These are phyloP conservation scores for Castanea crenata DNA, from an alignment of 306 rosid genomes.

Conservation along the genomic window DNA sequence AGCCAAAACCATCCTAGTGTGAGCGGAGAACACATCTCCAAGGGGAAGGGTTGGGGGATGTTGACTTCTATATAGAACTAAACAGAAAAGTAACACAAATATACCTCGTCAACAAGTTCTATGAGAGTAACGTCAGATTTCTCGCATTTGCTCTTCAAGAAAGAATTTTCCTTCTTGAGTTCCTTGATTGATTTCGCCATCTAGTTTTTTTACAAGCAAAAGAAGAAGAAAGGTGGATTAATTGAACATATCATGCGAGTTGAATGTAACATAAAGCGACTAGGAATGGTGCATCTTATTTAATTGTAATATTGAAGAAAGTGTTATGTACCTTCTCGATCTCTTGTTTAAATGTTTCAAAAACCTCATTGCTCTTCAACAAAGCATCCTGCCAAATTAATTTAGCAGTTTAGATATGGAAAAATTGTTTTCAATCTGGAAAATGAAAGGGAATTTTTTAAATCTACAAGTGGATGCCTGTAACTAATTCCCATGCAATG, in stretches of 20 bases:
- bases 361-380: slow-evolving; percentile 85
- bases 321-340: slow-evolving; percentile 69
- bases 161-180: slow-evolving; percentile 87
- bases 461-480: too few species aligned
- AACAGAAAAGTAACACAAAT: not conserved
- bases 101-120: slow-evolving; percentile 88
- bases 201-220: slow-evolving; percentile 43
- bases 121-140: slow-evolving; percentile 81
- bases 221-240: slow-evolving; percentile 20
- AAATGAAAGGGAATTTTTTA: too few species aligned
- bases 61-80: not conserved
- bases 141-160: slow-evolving; percentile 88
- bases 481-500: too few species aligned
- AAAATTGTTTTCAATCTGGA: not conserved
- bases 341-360: slow-evolving; percentile 89
- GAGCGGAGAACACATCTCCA: not conserved
- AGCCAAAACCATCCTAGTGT: not conserved
- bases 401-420: not conserved
- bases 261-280: slow-evolving; percentile 1
- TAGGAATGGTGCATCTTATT: slow-evolving; percentile 15
- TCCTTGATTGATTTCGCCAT: slow-evolving; percentile 95
- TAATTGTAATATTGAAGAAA: slow-evolving; percentile 18
- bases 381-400: slow-evolving; percentile 72
- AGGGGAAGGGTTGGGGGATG: not conserved
- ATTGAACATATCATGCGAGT: slow-evolving; percentile 10